phyloP scores from a whole-genome alignment of 2,329 filamentous ascomycete species.

The Microdochium paspali region DNA sequence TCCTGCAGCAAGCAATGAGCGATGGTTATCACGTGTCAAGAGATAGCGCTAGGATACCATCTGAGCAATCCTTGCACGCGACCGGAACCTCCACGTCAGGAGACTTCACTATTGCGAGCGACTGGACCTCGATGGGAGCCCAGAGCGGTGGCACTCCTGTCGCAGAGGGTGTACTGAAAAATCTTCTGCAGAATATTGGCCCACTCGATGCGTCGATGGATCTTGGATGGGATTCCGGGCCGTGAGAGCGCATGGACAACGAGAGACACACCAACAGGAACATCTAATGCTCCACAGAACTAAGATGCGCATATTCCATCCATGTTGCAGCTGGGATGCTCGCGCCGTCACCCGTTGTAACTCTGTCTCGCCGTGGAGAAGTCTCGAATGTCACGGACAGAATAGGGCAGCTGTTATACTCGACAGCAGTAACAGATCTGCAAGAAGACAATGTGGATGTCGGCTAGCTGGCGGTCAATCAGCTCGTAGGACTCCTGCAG shows the following conservation, averaged over 20 bases:
- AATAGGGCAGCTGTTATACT: too few species aligned
- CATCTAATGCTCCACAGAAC: too few species aligned
- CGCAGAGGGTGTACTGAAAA: slow-evolving; percentile 46
- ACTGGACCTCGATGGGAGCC: slow-evolving; percentile 32
- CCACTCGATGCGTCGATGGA: slow-evolving; percentile 55
- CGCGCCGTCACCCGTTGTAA: too few species aligned
- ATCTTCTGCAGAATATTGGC: slow-evolving; percentile 45
- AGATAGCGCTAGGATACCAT: slow-evolving; percentile 19
- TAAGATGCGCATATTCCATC: too few species aligned
- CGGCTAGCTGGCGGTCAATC: too few species aligned
- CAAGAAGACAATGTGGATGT: too few species aligned
- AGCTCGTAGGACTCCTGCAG: too few species aligned
- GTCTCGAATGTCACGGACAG: too few species aligned
- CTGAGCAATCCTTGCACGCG: slow-evolving; percentile 22
- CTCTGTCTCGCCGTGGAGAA: too few species aligned
- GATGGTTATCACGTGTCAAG: slow-evolving; percentile 25
- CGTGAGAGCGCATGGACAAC: neutral
- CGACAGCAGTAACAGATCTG: too few species aligned
- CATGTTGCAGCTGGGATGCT: too few species aligned
- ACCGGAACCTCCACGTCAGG: slow-evolving; percentile 23
- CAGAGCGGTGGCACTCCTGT: slow-evolving; percentile 43
- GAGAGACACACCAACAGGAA: too few species aligned
- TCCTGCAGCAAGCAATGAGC: slow-evolving; percentile 24
- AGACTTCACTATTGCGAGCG: slow-evolving; percentile 31
- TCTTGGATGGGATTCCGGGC: slow-evolving; percentile 33